phyloP scores from a whole-genome alignment of 2,329 filamentous ascomycete species.

The Neofusicoccum cordaticola region DNA sequence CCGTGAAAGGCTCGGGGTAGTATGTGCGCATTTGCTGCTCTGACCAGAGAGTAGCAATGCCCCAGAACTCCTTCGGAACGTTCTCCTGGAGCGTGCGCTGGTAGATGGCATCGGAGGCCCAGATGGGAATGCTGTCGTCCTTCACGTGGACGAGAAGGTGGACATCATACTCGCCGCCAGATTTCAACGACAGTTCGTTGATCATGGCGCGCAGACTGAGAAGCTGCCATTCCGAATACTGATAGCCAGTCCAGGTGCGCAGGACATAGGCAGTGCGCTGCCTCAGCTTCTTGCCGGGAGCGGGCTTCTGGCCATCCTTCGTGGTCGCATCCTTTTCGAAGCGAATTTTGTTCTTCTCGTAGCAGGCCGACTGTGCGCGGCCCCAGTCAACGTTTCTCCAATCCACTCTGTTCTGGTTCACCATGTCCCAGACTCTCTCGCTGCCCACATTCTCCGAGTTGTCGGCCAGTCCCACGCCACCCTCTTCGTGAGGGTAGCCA shows the following conservation, averaged over 20 bases:
- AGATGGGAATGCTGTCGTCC: slow-evolving; percentile 71
- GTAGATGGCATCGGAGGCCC: slow-evolving; percentile 70
- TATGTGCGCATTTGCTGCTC: slow-evolving; percentile 88
- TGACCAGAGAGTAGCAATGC: slow-evolving; percentile 88
- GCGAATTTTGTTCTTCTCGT: slow-evolving; percentile 49
- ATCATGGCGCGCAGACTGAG: slow-evolving; percentile 81
- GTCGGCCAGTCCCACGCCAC: slow-evolving; percentile 49
- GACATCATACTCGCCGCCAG: slow-evolving; percentile 82
- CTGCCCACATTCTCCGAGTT: slow-evolving; percentile 44
- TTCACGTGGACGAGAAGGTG: slow-evolving; percentile 84
- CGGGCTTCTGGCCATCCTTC: slow-evolving; percentile 24
- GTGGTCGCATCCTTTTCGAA: slow-evolving; percentile 37
- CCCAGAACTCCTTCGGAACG: slow-evolving; percentile 80
- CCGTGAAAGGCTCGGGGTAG: slow-evolving; percentile 83
- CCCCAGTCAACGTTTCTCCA: slow-evolving; percentile 51
- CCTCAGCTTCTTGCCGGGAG: slow-evolving; percentile 40
- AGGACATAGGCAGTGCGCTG: slow-evolving; percentile 78
- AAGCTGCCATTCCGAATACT: slow-evolving; percentile 75
- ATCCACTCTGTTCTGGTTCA: slow-evolving; percentile 54
- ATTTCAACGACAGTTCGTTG: slow-evolving; percentile 74
- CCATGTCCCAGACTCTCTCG: slow-evolving; percentile 52
- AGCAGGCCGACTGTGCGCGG: slow-evolving; percentile 46
- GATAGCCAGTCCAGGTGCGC: slow-evolving; percentile 77
- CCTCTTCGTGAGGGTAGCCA: slow-evolving; percentile 45
- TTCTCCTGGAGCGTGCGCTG: slow-evolving; percentile 63